phyloP scores from a whole-genome alignment of 495 filamentous ascomycete species.

The Penicillium lividum region DNA sequence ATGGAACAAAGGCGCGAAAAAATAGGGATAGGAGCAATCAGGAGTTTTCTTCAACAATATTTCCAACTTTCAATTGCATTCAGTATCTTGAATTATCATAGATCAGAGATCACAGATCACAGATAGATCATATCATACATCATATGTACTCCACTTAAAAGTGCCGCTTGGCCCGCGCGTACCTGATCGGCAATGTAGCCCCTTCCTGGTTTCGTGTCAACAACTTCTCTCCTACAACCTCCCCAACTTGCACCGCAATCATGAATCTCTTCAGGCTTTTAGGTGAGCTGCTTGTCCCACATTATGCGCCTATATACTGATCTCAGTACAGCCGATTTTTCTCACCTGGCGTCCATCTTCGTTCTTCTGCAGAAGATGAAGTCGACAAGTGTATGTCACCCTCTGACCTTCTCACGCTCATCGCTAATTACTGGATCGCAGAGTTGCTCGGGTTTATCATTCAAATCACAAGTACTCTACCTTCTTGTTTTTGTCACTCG shows the following conservation, averaged over 20 bases:
- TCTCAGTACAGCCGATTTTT: slow-evolving; percentile 73
- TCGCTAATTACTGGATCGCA: slow-evolving; percentile 37
- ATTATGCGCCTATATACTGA: slow-evolving; percentile 12
- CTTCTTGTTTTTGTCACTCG: slow-evolving; percentile 88
- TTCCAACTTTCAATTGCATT: too few relatives aligned
- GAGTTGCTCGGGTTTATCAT: slow-evolving; percentile 96
- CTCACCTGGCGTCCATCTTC: slow-evolving; percentile 90
- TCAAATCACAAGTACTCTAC: slow-evolving; percentile 96
- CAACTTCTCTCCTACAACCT: slow-evolving; percentile 17
- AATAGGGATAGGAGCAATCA: too few relatives aligned
- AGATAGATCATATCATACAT: too few relatives aligned
- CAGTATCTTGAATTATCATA: too few relatives aligned
- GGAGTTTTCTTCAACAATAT: too few relatives aligned
- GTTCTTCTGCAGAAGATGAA: slow-evolving; percentile 97
- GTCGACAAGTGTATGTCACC: slow-evolving; percentile 71
- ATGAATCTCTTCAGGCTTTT: slow-evolving; percentile 92
- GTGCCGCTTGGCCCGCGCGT: slow-evolving; percentile 19
- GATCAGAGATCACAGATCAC: too few relatives aligned
- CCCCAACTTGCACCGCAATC: slow-evolving; percentile 12
- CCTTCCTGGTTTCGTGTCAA: slow-evolving; percentile 36
- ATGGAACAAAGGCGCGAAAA: too few relatives aligned
- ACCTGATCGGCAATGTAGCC: slow-evolving; percentile 29
- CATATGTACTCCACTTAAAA: neutral
- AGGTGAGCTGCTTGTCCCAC: slow-evolving; percentile 54
- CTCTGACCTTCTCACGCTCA: neutral